Evolutionary conservation across 768 basidiomycete genomes (phyloP), one percentile per base, ranked within the genome.

Genomic region (Mycena vulgaris): DNA sequence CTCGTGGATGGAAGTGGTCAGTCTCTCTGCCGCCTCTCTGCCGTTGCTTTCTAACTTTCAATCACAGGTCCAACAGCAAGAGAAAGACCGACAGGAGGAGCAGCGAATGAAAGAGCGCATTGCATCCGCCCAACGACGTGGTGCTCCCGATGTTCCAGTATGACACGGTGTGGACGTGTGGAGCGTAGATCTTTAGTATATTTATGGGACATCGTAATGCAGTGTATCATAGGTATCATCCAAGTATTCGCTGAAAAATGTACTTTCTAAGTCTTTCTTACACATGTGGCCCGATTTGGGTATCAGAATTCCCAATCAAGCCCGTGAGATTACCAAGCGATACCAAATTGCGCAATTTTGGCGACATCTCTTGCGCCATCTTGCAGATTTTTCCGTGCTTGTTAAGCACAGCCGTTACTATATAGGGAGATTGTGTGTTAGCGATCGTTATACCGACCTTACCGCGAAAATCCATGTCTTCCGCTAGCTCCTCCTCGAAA

Each of bases 1-100:
- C 68, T 87, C 87, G 11, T 88, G 87, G 87, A 79, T 78, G 76
- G 87, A 86, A 71, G 76, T 88, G 59, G 83, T 85, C 31, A 76
- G 81, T 78, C 53, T 5, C 19, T 67, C 13, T 37, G 27, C 27
- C 25, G 45, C 4, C 21, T 5, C 33, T 40, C 47, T 27, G n/a
- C 25, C 28, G 16, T 21, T 16, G 21, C 45, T 30, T 13, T n/a
- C 58, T 55, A 19, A 62, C 2, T 27, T 17, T 45, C 19, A 6
- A 17, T 52, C 27, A 11, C 52, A 80, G 79, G 61, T 82, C 51
- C 76, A 77, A 39, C 79, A 80, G 31, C 80, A 81, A 56, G 81
- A 81, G 64, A 74, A 74, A 42, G 80, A 81, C 27, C 75, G 71
- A 25, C 69, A 68, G 57, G 78, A 76, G 64, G 75, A 66, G 40